Base-by-base conservation (phyloP, 1,284 basidiomycete genomes). In the Melanopsichium pennsylvanicum region DNA sequence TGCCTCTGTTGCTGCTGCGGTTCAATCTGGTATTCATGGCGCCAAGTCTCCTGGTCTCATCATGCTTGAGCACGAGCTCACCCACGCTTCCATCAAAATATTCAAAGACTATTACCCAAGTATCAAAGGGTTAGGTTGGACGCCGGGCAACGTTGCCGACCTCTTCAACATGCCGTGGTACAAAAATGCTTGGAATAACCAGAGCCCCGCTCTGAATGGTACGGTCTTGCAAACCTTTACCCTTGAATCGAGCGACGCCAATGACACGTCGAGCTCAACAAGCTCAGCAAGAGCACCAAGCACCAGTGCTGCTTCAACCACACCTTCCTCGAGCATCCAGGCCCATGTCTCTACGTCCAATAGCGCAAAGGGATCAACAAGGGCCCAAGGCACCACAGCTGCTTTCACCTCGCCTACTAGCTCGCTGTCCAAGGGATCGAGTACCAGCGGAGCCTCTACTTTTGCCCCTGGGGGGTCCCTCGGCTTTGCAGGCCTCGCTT, bases 1-100 rank as follows among this genome's bases (percentile, higher is more conserved):
- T 9, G 57, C 59, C 18, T 59, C 61, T 13, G 69, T 74, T 21
- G 36, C 71, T 2, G 48, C 50, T 33, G 50, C 61, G n/a, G 69
- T 69, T 13, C 5, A 50, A 1, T 21, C 45, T 11, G 50, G 60
- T 11, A 45, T 76, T 34, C 13, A 56, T 16, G 55, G 61, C 32
- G 38, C 60, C 18, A 37, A 73, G 51, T 81, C 79, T 10, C 88
- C 88, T 9, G 92, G 92, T 29, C 85, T 93, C 16, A 85, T 93
- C 70, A 85, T 91, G 58, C 85, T 94, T 63, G 89, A 93, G 82
- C 92, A 95, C 82, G 92, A 93, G 81, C 82, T 89, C n/a, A 86
- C 84, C 16, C 82, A 86, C 39, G 75, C 84, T 55, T 84, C 88
- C 19, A 87, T 92, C 33, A 78, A 84, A 39, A 86, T 86, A 7